phyloP scores from a whole-genome alignment of 1,284 basidiomycete species.

The Chalciporus sp. region DNA sequence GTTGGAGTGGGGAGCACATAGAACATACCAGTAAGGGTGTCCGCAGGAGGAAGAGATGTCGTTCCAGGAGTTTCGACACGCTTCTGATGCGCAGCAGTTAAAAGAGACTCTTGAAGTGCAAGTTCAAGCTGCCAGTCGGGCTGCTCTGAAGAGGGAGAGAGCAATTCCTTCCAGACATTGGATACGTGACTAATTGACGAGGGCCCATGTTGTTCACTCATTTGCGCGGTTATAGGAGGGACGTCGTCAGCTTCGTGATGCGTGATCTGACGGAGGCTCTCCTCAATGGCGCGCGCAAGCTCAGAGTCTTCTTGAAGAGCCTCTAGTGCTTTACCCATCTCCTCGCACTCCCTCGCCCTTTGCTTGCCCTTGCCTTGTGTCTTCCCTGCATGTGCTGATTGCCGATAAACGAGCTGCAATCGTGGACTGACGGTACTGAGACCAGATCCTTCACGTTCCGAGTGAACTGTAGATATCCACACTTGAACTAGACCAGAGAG shows the following conservation, averaged over 20 bases:
- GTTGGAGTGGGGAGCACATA: not conserved
- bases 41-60: not conserved
- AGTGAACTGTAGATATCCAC: slow-evolving; percentile 35
- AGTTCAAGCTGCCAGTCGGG: slow-evolving; percentile 15
- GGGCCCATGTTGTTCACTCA: slow-evolving; percentile 12
- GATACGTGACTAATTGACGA: slow-evolving; percentile 8
- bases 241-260: slow-evolving; percentile 33
- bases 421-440: slow-evolving; percentile 26
- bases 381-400: slow-evolving; percentile 8
- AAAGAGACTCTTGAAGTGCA: slow-evolving; percentile 27
- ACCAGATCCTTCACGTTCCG: slow-evolving; percentile 7
- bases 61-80: not conserved
- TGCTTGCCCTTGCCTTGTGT: slow-evolving; percentile 4
- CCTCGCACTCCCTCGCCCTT: slow-evolving; percentile 5
- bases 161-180: slow-evolving; percentile 14
- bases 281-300: slow-evolving; percentile 72
- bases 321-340: slow-evolving; percentile 22
- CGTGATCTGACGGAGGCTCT: slow-evolving; percentile 49
- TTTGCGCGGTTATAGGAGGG: slow-evolving; percentile 9
- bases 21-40: slow-evolving; percentile 12
- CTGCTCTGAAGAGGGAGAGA: slow-evolving; percentile 6
- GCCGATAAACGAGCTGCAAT: slow-evolving; percentile 33
- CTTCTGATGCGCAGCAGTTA: slow-evolving; percentile 12
- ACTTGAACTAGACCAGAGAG: slow-evolving; percentile 36
- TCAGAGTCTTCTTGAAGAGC: slow-evolving; percentile 46